A percentile compares a stretch with the other conserved stretches of the same genome.
Evolutionary conservation across 2,329 filamentous ascomycete species (phyloP).

Genomic region (Cyclaneusma minus): DNA sequence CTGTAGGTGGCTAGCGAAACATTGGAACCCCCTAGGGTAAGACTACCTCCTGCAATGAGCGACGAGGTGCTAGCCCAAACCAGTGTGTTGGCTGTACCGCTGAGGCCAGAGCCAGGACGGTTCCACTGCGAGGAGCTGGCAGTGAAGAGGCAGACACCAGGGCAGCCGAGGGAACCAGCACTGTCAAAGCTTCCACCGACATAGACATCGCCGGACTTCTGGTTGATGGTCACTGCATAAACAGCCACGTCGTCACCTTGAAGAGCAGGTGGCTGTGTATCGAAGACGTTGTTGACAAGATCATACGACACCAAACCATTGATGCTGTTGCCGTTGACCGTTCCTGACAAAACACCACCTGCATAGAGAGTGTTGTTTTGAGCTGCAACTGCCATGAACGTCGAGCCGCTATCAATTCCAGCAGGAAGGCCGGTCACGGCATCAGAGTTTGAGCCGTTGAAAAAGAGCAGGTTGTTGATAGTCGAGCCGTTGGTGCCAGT

Average conservation of each 20-base stretch:
- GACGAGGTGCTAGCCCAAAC: slow-evolving; percentile 60
- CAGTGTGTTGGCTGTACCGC: slow-evolving; percentile 55
- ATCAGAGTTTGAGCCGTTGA: slow-evolving; percentile 58
- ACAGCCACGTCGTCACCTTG: slow-evolving; percentile 57
- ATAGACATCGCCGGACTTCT: slow-evolving; percentile 59
- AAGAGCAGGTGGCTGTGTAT: slow-evolving; percentile 60
- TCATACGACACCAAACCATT: slow-evolving; percentile 72
- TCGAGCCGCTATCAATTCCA: slow-evolving; percentile 55
- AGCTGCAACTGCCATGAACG: slow-evolving; percentile 56
- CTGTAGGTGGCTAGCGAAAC: slow-evolving; percentile 63
- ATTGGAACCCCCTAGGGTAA: slow-evolving; percentile 49
- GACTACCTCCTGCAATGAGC: slow-evolving; percentile 63
- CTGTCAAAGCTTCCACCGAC: slow-evolving; percentile 75
- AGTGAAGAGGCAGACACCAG: slow-evolving; percentile 68
- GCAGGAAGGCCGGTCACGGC: slow-evolving; percentile 53
- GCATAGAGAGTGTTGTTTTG: slow-evolving; percentile 58
- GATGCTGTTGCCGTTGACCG: slow-evolving; percentile 42
- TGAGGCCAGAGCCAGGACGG: slow-evolving; percentile 56
- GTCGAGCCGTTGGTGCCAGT: slow-evolving; percentile 50
- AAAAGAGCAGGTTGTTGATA: slow-evolving; percentile 67
- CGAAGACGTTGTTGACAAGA: slow-evolving; percentile 46
- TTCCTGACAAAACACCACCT: slow-evolving; percentile 66
- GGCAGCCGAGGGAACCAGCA: slow-evolving; percentile 71
- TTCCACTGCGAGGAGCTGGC: slow-evolving; percentile 61
- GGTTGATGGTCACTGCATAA: slow-evolving; percentile 58